These are phyloP conservation scores for Hypoxylon sp. DNA, from an alignment of 2,329 filamentous ascomycete genomes.

Conservation along the genomic window DNA sequence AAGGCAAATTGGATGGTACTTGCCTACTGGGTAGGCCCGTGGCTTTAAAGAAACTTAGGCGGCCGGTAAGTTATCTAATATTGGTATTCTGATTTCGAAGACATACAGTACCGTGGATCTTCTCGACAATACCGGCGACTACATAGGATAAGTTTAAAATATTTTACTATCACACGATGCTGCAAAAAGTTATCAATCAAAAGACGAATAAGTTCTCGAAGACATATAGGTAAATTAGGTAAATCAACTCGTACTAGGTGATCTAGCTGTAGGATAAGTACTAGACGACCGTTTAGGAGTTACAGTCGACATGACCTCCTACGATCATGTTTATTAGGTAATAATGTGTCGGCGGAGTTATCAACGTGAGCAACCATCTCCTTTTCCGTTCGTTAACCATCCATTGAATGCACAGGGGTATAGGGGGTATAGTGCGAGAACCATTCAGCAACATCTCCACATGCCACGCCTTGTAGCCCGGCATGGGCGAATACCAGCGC, in stretches of 20 bases:
- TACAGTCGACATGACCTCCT: constrained; percentile 19
- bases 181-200: neutral
- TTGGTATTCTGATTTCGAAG: neutral
- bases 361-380: constrained; percentile 26
- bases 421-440: constrained; percentile 49
- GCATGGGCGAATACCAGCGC: constrained; percentile 30
- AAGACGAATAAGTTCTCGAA: neutral
- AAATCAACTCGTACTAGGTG: constrained; percentile 33
- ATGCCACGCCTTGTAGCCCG: constrained; percentile 31
- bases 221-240: constrained; percentile 8
- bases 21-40: no score
- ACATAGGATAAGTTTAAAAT: neutral
- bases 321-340: constrained; percentile 31
- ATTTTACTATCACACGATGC: neutral
- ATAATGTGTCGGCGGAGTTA: constrained; percentile 22
- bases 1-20: neutral
- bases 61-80: neutral
- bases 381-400: constrained; percentile 39
- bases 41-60: neutral
- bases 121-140: neutral
- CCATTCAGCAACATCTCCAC: constrained; percentile 35
- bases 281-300: constrained; percentile 27
- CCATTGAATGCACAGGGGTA: constrained; percentile 46
- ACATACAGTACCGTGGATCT: no score
- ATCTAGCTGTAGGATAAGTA: constrained; percentile 20